Evolutionary conservation across 441 rosid genomes (phyloP).

Genomic region (Populus hybrid): DNA sequence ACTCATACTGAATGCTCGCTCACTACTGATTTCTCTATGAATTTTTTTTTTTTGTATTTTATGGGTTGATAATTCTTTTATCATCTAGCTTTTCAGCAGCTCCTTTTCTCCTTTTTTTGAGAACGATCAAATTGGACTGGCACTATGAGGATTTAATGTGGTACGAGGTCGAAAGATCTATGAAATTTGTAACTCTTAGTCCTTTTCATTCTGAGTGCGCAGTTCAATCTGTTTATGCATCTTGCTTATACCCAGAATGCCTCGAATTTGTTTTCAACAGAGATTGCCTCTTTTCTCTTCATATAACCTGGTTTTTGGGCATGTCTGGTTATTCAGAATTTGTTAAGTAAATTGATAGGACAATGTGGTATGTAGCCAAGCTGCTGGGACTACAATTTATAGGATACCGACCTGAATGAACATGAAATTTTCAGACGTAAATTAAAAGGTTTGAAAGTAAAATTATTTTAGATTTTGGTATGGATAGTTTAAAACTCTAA

Average conservation of each 20-base stretch:
- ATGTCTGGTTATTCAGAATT: background rate
- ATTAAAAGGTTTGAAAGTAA: too few relatives aligned
- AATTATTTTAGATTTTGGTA: too few relatives aligned
- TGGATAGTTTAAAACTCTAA: too few relatives aligned
- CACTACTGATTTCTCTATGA: background rate
- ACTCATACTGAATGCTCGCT: conserved; percentile 33
- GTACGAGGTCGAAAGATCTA: conserved; percentile 3
- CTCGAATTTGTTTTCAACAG: background rate
- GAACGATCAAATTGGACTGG: background rate
- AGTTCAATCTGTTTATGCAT: background rate
- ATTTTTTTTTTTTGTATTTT: background rate
- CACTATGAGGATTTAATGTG: conserved; percentile 8
- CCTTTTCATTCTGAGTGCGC: conserved; percentile 24
- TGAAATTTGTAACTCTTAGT: conserved; percentile 8
- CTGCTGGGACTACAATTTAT: too few relatives aligned
- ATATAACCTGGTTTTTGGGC: background rate
- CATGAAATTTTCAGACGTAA: too few relatives aligned
- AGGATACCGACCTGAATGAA: too few relatives aligned
- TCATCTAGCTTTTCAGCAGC: background rate
- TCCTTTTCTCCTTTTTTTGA: background rate
- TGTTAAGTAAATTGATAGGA: too few relatives aligned
- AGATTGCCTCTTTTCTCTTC: too few relatives aligned
- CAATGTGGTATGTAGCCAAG: too few relatives aligned
- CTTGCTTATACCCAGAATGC: background rate
- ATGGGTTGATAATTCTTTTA: background rate